Conservation (phyloP, 225 moss, liverwort and hornwort species). For the Climacium dendroides region DNA sequence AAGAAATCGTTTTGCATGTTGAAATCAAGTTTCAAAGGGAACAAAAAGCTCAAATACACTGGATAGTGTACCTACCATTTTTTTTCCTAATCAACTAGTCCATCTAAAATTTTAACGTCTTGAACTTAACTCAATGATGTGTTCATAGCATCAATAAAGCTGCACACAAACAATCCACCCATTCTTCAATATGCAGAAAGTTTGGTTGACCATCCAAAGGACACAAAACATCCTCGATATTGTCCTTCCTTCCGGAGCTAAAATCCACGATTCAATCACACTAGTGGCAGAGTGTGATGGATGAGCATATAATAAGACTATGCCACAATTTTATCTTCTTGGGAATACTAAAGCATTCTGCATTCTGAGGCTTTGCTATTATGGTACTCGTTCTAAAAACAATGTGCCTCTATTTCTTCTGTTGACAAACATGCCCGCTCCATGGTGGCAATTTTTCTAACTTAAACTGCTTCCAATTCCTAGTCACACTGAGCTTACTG, state of each 20-base stretch:
- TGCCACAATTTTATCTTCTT: background rate
- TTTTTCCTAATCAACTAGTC: too few relatives aligned
- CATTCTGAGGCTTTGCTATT: background rate
- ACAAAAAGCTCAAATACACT: background rate
- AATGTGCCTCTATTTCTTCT: background rate
- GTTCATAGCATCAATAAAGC: too few relatives aligned
- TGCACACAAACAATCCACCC: too few relatives aligned
- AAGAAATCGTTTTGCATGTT: background rate
- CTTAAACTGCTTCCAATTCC: background rate
- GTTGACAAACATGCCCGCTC: background rate
- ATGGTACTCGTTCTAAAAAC: background rate
- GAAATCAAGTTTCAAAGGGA: background rate
- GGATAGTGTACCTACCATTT: too few relatives aligned
- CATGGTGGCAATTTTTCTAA: background rate
- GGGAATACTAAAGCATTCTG: background rate
- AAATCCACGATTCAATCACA: background rate
- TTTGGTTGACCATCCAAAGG: background rate
- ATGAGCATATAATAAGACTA: background rate
- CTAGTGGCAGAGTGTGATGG: background rate
- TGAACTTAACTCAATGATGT: background rate
- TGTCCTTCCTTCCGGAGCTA: accelerated
- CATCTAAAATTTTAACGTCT: background rate
- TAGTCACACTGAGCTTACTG: too few relatives aligned
- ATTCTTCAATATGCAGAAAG: background rate
- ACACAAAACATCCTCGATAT: background rate